These are phyloP conservation scores for Penicillium sp. DNA, from an alignment of 2,329 filamentous ascomycete genomes.

Conservation along the genomic window DNA sequence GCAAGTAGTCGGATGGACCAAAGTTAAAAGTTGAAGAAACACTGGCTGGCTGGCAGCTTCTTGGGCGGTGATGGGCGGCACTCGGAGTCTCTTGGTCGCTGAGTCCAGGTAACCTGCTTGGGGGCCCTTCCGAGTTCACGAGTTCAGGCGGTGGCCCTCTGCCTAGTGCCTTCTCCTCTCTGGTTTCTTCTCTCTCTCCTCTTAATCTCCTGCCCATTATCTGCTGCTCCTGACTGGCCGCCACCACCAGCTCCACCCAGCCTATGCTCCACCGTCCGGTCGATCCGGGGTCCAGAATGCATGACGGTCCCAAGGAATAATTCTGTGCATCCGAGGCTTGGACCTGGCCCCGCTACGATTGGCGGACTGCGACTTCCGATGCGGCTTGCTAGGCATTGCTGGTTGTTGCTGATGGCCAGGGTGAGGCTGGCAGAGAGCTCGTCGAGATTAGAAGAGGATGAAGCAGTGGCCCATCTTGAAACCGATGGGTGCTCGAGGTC, in stretches of 20 bases:
- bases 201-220: background rate
- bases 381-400: background rate
- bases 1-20: background rate
- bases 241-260: conserved; percentile 23
- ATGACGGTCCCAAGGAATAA: background rate
- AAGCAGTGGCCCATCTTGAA: conserved; percentile 11
- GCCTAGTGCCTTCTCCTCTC: background rate
- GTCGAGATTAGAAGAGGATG: conserved; percentile 11
- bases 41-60: background rate
- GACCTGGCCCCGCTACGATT: conserved; percentile 19
- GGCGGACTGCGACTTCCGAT: conserved; percentile 29
- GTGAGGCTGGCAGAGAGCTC: conserved; percentile 1
- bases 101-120: too few species aligned
- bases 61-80: background rate
- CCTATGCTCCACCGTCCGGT: conserved; percentile 29
- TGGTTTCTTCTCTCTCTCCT: background rate
- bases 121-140: background rate
- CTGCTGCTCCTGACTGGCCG: conserved; percentile 24
- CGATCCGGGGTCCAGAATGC: conserved; percentile 33
- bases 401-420: background rate
- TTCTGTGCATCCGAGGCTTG: background rate
- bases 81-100: too few species aligned
- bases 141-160: background rate
- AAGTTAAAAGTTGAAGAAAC: conserved; percentile 11
- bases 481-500: conserved; percentile 8